phyloP scores from a whole-genome alignment of 1,139 yeast genomes.

The Kodamaea sp. region DNA sequence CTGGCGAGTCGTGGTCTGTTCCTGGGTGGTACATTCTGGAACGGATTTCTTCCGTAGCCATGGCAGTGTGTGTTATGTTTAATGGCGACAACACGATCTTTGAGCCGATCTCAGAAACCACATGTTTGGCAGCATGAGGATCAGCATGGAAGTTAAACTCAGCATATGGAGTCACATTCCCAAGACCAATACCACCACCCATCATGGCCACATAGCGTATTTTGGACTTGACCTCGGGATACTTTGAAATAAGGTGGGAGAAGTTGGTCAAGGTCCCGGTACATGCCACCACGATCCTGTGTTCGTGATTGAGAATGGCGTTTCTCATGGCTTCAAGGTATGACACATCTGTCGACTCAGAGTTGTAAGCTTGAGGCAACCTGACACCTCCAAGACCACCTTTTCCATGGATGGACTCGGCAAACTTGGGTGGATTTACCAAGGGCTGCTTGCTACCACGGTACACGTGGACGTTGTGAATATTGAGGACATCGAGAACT shows the following conservation, averaged over 20 bases:
- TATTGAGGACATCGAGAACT: conserved; percentile 58
- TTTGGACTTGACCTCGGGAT: conserved; percentile 51
- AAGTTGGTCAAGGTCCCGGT: conserved; percentile 78
- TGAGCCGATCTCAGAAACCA: conserved; percentile 51
- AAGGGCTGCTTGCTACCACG: conserved; percentile 66
- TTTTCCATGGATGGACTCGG: conserved; percentile 70
- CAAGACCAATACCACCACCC: conserved; percentile 70
- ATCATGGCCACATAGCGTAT: conserved; percentile 60
- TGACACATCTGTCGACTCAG: conserved; percentile 28
- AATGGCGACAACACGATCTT: conserved; percentile 64
- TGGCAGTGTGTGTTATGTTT: conserved; percentile 69
- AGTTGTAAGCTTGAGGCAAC: conserved; percentile 51
- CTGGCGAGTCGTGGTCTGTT: conserved; percentile 25
- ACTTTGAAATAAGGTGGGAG: conserved; percentile 49
- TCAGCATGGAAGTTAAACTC: conserved; percentile 81
- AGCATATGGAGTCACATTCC: conserved; percentile 54
- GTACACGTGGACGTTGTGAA: conserved; percentile 56
- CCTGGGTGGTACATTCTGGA: conserved; percentile 26
- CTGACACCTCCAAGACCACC: conserved; percentile 76
- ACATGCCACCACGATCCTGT: conserved; percentile 58
- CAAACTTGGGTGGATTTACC: conserved; percentile 46
- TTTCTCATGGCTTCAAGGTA: conserved; percentile 60
- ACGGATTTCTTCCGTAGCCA: conserved; percentile 54
- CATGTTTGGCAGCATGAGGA: conserved; percentile 67
- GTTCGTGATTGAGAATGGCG: conserved; percentile 44